These are phyloP conservation scores for Elongisporangium prolatum DNA, from an alignment of 352 stramenopile genomes.

Conservation along the genomic window DNA sequence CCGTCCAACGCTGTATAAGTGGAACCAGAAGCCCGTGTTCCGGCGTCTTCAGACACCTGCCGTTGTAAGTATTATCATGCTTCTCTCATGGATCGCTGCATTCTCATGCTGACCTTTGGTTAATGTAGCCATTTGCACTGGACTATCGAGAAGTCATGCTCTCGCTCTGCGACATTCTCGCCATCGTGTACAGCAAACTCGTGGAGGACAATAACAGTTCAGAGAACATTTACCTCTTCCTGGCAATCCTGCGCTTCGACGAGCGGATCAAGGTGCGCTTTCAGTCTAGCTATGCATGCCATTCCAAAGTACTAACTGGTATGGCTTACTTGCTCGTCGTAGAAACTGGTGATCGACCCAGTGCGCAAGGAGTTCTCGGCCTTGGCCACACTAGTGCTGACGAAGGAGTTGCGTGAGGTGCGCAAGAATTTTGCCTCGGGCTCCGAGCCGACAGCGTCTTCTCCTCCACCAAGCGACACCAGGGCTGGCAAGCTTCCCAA, in stretches of 20 bases:
- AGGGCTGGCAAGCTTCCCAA: not conserved
- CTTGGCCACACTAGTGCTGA: slow-evolving; percentile 48
- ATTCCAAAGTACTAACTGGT: not conserved
- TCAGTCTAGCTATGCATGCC: not conserved
- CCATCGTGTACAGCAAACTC: slow-evolving; percentile 80
- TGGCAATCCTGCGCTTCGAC: slow-evolving; percentile 74
- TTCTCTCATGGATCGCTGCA: slow-evolving; percentile 1
- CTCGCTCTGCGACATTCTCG: slow-evolving; percentile 77
- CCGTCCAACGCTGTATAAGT: slow-evolving; percentile 67
- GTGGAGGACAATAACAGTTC: slow-evolving; percentile 70
- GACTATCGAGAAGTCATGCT: slow-evolving; percentile 81
- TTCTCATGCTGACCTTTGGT: not conserved
- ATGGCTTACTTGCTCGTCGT: too few relatives aligned
- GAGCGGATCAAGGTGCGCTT: slow-evolving; percentile 69
- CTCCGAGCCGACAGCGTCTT: not conserved
- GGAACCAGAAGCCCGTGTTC: slow-evolving; percentile 79
- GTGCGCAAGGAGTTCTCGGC: slow-evolving; percentile 78
- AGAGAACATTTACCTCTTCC: slow-evolving; percentile 71
- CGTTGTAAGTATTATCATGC: slow-evolving; percentile 38
- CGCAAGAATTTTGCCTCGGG: slow-evolving; percentile 42
- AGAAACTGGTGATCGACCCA: slow-evolving; percentile 84
- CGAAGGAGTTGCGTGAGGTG: slow-evolving; percentile 53
- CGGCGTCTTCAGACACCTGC: slow-evolving; percentile 63
- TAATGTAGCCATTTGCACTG: slow-evolving; percentile 64
- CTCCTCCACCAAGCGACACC: not conserved